Percentiles rank a stretch among this genome's conserved stretches.
These are phyloP conservation scores for Bondarzewia mesenterica DNA, from an alignment of 1,284 basidiomycete genomes.

Conservation along the genomic window DNA sequence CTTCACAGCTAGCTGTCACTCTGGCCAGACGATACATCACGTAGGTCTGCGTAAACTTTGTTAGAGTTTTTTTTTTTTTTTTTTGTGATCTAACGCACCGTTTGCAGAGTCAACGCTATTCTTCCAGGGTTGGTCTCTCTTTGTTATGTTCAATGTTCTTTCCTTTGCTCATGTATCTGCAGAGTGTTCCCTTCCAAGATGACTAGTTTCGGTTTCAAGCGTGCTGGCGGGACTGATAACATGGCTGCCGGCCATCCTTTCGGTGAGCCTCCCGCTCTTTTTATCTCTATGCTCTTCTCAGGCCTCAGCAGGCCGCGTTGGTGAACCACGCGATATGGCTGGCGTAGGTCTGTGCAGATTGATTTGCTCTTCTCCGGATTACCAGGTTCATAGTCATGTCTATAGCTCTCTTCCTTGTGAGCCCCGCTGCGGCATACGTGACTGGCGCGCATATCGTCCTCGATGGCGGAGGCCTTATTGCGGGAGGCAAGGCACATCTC, in stretches of 20 bases:
- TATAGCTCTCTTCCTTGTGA: constrained; percentile 13
- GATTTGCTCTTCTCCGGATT: background rate
- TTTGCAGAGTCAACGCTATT: constrained; percentile 75
- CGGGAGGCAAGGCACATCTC: constrained; percentile 6
- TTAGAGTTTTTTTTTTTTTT: background rate
- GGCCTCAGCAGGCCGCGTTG: constrained; percentile 48
- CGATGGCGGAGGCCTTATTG: constrained; percentile 12
- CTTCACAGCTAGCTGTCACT: constrained; percentile 64
- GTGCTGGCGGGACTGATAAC: constrained; percentile 37
- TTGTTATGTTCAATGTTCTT: background rate
- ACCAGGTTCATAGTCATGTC: background rate
- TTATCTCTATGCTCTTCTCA: background rate
- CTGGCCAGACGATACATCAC: constrained; percentile 57
- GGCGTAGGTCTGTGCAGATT: constrained; percentile 39
- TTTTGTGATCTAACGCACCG: too few relatives aligned
- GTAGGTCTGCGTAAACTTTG: constrained; percentile 29
- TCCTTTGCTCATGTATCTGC: background rate
- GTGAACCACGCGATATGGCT: constrained; percentile 65
- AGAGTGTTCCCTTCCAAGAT: constrained; percentile 83
- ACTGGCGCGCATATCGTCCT: constrained; percentile 12
- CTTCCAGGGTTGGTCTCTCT: constrained; percentile 50
- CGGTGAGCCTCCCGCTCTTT: constrained; percentile 38
- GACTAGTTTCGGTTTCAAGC: constrained; percentile 72
- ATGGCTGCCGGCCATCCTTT: constrained; percentile 51
- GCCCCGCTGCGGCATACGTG: constrained; percentile 11